Conservation (phyloP, 345 rosid species). For the Rhodamnia argentea region DNA sequence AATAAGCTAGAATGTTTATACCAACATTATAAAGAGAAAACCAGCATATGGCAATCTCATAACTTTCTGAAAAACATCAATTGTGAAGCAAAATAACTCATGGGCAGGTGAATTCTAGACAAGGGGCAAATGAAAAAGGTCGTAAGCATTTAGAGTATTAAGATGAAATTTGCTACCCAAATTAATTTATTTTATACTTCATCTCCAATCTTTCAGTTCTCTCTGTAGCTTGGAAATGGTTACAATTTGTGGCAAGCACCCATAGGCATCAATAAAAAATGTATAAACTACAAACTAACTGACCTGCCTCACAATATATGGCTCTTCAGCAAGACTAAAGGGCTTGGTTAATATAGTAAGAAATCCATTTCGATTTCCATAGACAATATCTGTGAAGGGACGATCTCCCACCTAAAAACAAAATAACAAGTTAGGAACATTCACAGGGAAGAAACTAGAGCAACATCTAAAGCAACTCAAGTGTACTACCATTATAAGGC, state of each 20-base stretch:
- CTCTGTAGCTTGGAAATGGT: background rate
- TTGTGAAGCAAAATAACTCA: background rate
- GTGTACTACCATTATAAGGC: constrained; percentile 66
- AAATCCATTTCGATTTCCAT: constrained; percentile 79
- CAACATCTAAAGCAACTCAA: constrained; percentile 3
- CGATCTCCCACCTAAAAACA: constrained; percentile 84
- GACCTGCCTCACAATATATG: constrained; percentile 94
- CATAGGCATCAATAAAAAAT: background rate
- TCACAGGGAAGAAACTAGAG: background rate
- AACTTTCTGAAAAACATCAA: background rate
- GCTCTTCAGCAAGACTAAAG: constrained; percentile 68
- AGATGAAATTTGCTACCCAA: background rate
- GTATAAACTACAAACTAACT: constrained; percentile 5
- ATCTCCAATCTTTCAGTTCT: background rate
- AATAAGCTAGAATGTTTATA: background rate
- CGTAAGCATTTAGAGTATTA: background rate
- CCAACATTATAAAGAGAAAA: background rate
- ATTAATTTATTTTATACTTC: background rate
- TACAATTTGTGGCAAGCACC: background rate
- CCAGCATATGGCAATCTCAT: background rate
- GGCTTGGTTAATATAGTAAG: constrained; percentile 77
- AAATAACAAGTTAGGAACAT: constrained; percentile 5
- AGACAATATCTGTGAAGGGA: constrained; percentile 87
- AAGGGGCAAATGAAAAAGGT: background rate
- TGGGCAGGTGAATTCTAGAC: background rate